These are phyloP conservation scores for Austroboletus niveus DNA, from an alignment of 1,284 basidiomycete genomes.

Conservation along the genomic window DNA sequence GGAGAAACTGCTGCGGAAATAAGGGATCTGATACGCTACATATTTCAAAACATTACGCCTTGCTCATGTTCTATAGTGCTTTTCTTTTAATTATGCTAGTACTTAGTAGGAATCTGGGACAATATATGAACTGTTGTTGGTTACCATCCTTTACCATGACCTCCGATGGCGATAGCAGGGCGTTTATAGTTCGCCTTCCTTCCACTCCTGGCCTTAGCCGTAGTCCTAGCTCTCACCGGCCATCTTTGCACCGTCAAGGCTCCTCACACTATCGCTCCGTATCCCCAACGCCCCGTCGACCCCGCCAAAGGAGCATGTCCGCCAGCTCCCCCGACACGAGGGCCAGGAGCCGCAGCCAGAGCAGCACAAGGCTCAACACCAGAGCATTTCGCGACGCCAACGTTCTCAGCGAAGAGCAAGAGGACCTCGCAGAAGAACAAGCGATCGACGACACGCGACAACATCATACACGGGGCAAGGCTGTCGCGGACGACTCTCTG, in stretches of 20 bases:
- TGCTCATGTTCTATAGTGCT: conserved; percentile 10
- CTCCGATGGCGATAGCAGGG: too few species aligned
- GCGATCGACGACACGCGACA: conserved; percentile 30
- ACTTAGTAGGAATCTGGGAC: too few species aligned
- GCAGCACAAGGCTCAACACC: conserved; percentile 50
- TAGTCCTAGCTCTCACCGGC: conserved; percentile 51
- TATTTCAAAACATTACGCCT: neutral
- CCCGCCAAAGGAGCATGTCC: conserved; percentile 45
- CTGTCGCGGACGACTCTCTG: conserved; percentile 23
- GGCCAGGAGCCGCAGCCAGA: conserved; percentile 58
- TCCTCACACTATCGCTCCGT: conserved; percentile 37
- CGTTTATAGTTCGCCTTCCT: conserved; percentile 32
- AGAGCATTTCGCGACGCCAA: conserved; percentile 43
- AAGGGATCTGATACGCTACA: conserved; percentile 16
- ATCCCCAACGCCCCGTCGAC: conserved; percentile 37
- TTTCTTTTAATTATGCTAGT: conserved; percentile 2
- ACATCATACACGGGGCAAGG: conserved; percentile 28
- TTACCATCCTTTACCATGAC: too few species aligned
- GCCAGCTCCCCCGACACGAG: conserved; percentile 46
- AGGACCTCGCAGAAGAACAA: conserved; percentile 28
- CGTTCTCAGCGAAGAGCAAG: conserved; percentile 49
- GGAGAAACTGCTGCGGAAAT: conserved; percentile 62
- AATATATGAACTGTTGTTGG: too few species aligned
- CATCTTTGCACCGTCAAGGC: neutral
- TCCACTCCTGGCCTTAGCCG: conserved; percentile 33